Base-by-base conservation (phyloP, 1,284 basidiomycete species). In the Mycosarcoma mackinlayi region DNA sequence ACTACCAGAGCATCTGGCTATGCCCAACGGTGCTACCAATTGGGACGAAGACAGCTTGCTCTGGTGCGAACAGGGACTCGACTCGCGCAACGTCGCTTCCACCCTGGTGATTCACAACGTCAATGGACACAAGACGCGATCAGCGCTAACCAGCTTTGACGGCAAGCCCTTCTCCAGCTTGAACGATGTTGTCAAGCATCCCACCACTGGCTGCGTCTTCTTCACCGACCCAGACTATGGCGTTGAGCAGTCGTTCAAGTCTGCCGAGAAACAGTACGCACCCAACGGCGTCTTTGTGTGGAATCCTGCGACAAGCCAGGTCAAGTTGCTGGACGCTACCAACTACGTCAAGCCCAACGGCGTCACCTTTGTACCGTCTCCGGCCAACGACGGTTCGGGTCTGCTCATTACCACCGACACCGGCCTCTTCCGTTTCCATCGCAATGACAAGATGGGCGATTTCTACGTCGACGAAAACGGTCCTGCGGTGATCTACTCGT, bases 221-320 rank as follows among this genome's bases (percentile, higher is more conserved):
- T 74, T 74, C 52, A 74, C 72, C 23, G 72, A 74, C 37, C 72
- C 72, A 18, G 72, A 74, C 51, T 74, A 74, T 49, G 72, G 72
- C 38, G 59, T 74, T 24, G 72, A 67, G 57, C 72, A 74, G 45
- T 57, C 50, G 16, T 74, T 71, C 59, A 71, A 67, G 48, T 34
- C 53, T 14, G 18, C 30, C 28, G 16, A 63, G 11, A 50, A 24
- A 6, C 49, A 56, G 30, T 74, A 74, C 25, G 72, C 72, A 4
- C 72, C 72, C 48, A 71, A 74, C 37, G 72, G 46, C 5, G 46
- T 74, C 33, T 74, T 71, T 38, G 48, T 46, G 9, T 74, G 72
- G 72, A 53, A 63, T 16, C 72, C 72, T 1, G 46, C 46, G 14
- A 57, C 51, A 4, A 34, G 41, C 30, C 25, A 71, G 24, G 63